These are phyloP conservation scores for Lathyrus aphaca DNA, from an alignment of 306 rosid genomes.

Conservation along the genomic window DNA sequence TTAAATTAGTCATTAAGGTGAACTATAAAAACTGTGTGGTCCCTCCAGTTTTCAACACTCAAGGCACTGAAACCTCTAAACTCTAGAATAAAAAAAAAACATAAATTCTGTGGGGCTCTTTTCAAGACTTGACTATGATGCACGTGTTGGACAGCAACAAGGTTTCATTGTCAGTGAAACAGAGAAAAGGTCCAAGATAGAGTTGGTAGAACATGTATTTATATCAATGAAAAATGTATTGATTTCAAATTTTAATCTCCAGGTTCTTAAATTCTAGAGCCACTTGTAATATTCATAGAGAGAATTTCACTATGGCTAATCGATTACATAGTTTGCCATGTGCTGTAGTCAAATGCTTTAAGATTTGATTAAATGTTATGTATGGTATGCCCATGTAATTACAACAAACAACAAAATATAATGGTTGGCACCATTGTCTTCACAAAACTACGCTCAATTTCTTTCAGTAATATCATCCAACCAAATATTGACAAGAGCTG, in stretches of 20 bases:
- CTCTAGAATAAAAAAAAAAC: too few species aligned
- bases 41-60: too few species aligned
- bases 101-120: too few species aligned
- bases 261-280: not conserved
- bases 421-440: slow-evolving; percentile 36
- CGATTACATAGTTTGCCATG: not conserved
- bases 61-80: too few species aligned
- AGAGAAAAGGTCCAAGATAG: too few species aligned
- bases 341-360: not conserved
- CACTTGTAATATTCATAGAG: not conserved
- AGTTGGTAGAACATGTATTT: too few species aligned
- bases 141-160: not conserved
- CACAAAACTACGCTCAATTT: slow-evolving; percentile 14
- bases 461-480: slow-evolving; percentile 33
- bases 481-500: slow-evolving; percentile 17
- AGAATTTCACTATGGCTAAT: not conserved
- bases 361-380: slow-evolving; percentile 23
- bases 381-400: slow-evolving; percentile 27
- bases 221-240: too few species aligned
- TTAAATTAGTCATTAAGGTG: too few species aligned
- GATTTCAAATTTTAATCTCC: not conserved
- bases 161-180: not conserved
- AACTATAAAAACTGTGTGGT: too few species aligned
- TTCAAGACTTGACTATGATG: not conserved
- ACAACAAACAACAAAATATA: slow-evolving; percentile 35